Base-by-base conservation (phyloP, 768 basidiomycete species). In the Astraeus odoratus region DNA sequence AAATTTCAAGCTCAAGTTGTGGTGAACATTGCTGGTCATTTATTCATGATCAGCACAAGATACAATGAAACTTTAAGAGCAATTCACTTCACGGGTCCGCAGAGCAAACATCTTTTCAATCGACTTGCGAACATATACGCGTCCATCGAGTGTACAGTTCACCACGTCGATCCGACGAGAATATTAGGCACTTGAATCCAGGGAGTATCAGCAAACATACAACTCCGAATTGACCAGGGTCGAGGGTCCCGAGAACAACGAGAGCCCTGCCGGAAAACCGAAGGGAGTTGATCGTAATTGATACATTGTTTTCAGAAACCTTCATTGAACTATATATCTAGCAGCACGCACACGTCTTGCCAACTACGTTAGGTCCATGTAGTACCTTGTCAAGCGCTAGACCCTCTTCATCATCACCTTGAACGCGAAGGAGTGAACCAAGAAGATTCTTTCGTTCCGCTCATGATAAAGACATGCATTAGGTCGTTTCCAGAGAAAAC, bases 151-250 rank as follows among this genome's bases (percentile, higher is more conserved):
- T 24, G 71, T 72, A 57, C 90, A 92, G 27, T 72, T 80, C 13
- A 93, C 91, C 8, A 92, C 77, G 52, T 94, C 86, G 42, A 95
- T 83, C 93, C 95, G 53, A 18, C 22, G 34, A 33, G 15, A 16
- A 12, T 24, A 22, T 10, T 53, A 33, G 40, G 51, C 34, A 15
- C 16, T 6, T 12, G 16, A 31, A 18, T 13, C n/a, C n/a, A n/a
- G n/a, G n/a, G n/a, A n/a, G n/a, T n/a, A n/a, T n/a, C n/a, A n/a
- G n/a, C n/a, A n/a, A n/a, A n/a, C n/a, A n/a, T 55, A 92, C 92
- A 45, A 81, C 73, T 44, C 89, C 91, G 59, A 85, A 95, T 62
- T 93, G 91, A 7, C 92, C 93, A 36, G 81, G 80, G 55, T 91
- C 92, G 43, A 95, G 64, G 3, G 81, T 80, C 2, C 89, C 89